phyloP scores from a whole-genome alignment of 2,329 filamentous ascomycete genomes.

The Curvularia hawaiiensis region DNA sequence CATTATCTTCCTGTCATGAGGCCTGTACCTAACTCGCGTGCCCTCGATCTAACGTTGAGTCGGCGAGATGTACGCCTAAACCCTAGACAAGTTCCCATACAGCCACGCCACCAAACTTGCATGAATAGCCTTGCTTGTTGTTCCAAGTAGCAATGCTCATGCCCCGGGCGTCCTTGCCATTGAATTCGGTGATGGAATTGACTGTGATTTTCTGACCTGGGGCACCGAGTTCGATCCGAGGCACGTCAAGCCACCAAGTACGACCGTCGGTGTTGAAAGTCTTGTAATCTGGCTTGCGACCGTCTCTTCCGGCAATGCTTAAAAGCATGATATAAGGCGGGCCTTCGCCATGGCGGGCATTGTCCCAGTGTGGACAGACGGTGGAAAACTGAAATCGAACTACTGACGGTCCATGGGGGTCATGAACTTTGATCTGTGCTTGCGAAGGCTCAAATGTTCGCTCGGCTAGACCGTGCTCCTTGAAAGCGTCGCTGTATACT shows the following conservation, averaged over 20 bases:
- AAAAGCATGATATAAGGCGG: constrained; percentile 73
- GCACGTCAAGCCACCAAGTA: constrained; percentile 81
- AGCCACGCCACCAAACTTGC: constrained; percentile 57
- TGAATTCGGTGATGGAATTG: constrained; percentile 63
- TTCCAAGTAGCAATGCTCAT: constrained; percentile 50
- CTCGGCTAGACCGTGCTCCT: constrained; percentile 57
- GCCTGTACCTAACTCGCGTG: neutral
- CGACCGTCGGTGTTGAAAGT: constrained; percentile 75
- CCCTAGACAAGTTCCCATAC: constrained; percentile 59
- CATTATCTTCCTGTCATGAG: neutral
- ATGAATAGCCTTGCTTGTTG: constrained; percentile 41
- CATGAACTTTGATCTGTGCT: constrained; percentile 66
- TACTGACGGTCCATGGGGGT: constrained; percentile 46
- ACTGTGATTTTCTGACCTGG: constrained; percentile 66
- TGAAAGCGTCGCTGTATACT: constrained; percentile 31
- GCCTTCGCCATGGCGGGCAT: constrained; percentile 69
- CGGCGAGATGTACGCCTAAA: neutral
- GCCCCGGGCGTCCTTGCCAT: constrained; percentile 58
- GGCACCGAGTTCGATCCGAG: constrained; percentile 54
- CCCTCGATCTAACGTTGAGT: neutral
- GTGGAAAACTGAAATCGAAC: constrained; percentile 83
- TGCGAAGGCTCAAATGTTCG: constrained; percentile 66
- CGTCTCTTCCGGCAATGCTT: constrained; percentile 65
- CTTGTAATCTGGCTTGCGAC: constrained; percentile 69
- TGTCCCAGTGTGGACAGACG: constrained; percentile 81